Conservation (phyloP, 2,329 filamentous ascomycete genomes). For the Microcyclospora pomicola region DNA sequence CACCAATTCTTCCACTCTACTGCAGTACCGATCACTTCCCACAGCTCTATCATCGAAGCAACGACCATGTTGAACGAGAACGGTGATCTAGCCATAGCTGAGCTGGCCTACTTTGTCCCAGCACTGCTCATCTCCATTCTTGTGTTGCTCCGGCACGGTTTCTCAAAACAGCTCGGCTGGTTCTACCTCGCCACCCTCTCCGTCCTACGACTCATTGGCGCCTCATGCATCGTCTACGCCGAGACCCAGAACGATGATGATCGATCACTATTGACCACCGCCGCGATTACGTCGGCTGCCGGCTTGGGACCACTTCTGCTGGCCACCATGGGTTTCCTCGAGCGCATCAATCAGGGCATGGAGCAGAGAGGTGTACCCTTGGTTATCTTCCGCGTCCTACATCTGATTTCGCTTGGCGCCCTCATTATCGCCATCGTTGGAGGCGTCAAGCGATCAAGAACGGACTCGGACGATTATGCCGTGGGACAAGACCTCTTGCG, state of each 20-base stretch:
- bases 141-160: conserved; percentile 15
- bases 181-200: conserved; percentile 14
- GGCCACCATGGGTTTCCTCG: conserved; percentile 12
- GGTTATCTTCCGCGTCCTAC: conserved; percentile 10
- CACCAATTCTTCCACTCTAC: background rate
- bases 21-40: background rate
- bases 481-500: conserved; percentile 8
- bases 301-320: conserved; percentile 17
- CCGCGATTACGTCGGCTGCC: conserved; percentile 14
- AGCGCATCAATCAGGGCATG: conserved; percentile 12
- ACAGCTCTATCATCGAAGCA: background rate
- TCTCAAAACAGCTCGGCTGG: conserved; percentile 11
- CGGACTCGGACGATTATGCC: background rate
- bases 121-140: conserved; percentile 9
- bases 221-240: conserved; percentile 13
- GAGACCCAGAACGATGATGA: conserved; percentile 11
- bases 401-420: conserved; percentile 11
- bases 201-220: conserved; percentile 16
- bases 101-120: conserved; percentile 14
- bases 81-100: conserved; percentile 13
- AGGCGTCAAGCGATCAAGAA: conserved; percentile 4
- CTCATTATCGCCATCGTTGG: conserved; percentile 16
- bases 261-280: conserved; percentile 8
- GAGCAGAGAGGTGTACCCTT: conserved; percentile 4
- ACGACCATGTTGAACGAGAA: conserved; percentile 8